phyloP scores from a whole-genome alignment of 2,329 filamentous ascomycete genomes.

The Apiospora sp. region DNA sequence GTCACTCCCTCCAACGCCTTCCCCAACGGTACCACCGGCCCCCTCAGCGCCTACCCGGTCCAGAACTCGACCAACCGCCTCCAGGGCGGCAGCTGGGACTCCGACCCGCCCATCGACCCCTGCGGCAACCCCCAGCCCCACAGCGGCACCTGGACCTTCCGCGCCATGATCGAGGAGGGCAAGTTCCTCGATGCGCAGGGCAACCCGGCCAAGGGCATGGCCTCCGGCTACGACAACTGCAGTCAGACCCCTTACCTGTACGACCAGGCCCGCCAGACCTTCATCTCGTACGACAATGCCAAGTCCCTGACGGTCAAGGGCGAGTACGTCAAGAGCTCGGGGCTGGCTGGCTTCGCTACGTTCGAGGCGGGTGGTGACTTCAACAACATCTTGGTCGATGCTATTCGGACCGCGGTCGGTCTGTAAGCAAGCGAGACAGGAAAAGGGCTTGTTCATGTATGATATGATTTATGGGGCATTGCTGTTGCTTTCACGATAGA shows the following conservation, averaged over 20 bases:
- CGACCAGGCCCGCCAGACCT: conserved; percentile 26
- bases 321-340: conserved; percentile 27
- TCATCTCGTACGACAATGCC: conserved; percentile 31
- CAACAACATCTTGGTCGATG: conserved; percentile 32
- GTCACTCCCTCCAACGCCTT: conserved; percentile 29
- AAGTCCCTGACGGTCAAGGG: conserved; percentile 30
- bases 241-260: conserved; percentile 32
- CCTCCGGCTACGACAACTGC: conserved; percentile 29
- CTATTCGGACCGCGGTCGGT: background rate
- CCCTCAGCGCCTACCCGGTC: conserved; percentile 30
- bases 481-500: background rate
- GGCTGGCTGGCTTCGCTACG: conserved; percentile 29
- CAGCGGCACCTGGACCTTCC: conserved; percentile 30
- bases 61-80: conserved; percentile 32
- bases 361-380: conserved; percentile 33
- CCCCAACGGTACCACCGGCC: background rate
- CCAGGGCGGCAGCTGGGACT: conserved; percentile 33
- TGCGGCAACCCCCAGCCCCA: conserved; percentile 30
- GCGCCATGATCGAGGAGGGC: conserved; percentile 31
- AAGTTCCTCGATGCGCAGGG: conserved; percentile 29
- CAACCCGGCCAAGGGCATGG: conserved; percentile 27
- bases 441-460: background rate
- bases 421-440: background rate
- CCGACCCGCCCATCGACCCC: conserved; percentile 29
- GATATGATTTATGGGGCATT: conserved; percentile 1